These are phyloP conservation scores for Daldinia grandis DNA, from an alignment of 495 filamentous ascomycete genomes.

Conservation along the genomic window DNA sequence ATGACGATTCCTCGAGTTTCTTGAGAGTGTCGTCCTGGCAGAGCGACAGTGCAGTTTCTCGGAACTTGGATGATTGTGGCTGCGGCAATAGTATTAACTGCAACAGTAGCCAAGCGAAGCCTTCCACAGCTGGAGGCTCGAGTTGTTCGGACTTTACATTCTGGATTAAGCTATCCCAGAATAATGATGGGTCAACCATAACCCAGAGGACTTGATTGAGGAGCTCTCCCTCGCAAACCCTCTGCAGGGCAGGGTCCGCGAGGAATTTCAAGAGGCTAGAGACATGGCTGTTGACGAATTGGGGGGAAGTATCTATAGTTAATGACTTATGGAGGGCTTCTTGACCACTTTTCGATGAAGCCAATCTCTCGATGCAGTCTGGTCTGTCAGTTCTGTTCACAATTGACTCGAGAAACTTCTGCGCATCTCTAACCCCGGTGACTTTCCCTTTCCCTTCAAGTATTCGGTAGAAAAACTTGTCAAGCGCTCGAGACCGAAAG, in stretches of 20 bases:
- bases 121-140: constrained; percentile 47
- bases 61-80: constrained; percentile 43
- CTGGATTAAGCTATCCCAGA: constrained; percentile 67
- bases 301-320: constrained; percentile 55
- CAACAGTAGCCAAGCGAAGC: constrained; percentile 67
- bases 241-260: constrained; percentile 57
- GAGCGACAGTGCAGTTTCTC: constrained; percentile 43
- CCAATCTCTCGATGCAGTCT: constrained; percentile 63
- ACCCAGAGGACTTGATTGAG: constrained; percentile 61
- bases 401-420: constrained; percentile 69
- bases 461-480: constrained; percentile 40
- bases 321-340: constrained; percentile 58
- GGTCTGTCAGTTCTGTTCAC: constrained; percentile 56
- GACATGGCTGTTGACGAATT: constrained; percentile 62
- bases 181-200: constrained; percentile 65
- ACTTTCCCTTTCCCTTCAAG: constrained; percentile 43
- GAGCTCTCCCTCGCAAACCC: constrained; percentile 63
- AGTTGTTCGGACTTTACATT: constrained; percentile 53
- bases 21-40: constrained; percentile 44
- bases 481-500: constrained; percentile 34
- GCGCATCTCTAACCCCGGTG: constrained; percentile 50
- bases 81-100: constrained; percentile 62
- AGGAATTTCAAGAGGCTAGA: constrained; percentile 50
- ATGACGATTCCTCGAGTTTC: constrained; percentile 49
- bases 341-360: constrained; percentile 59